Evolutionary conservation across 306 rosid genomes (phyloP).

Genomic region (Citrullus colocynthis): DNA sequence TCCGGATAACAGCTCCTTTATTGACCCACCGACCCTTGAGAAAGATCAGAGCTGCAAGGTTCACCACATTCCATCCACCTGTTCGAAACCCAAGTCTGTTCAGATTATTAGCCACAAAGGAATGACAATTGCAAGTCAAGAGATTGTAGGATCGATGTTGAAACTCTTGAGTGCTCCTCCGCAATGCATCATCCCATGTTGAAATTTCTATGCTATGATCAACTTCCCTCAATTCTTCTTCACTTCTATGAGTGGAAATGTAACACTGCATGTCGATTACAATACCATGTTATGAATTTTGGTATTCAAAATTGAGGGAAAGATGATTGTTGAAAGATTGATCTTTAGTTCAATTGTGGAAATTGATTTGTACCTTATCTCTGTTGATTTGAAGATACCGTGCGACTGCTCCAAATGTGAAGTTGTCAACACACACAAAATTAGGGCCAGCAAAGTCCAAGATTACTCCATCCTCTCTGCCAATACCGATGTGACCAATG

Average conservation of each 20-base stretch:
- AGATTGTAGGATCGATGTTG: constrained; percentile 77
- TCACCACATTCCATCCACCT: constrained; percentile 92
- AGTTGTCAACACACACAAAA: constrained; percentile 71
- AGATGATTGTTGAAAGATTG: neutral
- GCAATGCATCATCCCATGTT: constrained; percentile 76
- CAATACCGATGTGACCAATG: constrained; percentile 88
- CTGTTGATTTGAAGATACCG: constrained; percentile 59
- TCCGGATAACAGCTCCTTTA: constrained; percentile 37
- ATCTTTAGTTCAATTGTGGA: neutral
- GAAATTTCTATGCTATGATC: constrained; percentile 32
- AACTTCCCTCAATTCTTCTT: constrained; percentile 27
- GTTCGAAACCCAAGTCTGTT: constrained; percentile 61
- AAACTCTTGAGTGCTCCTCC: constrained; percentile 72
- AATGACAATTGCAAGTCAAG: constrained; percentile 88
- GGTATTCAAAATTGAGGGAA: neutral
- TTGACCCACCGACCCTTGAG: constrained; percentile 84
- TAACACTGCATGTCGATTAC: constrained; percentile 38
- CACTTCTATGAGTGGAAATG: constrained; percentile 21
- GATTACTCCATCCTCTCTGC: constrained; percentile 93
- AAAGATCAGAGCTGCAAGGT: constrained; percentile 70
- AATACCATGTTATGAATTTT: neutral
- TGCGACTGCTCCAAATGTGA: constrained; percentile 75
- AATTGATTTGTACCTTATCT: constrained; percentile 41
- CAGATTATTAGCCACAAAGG: constrained; percentile 81
- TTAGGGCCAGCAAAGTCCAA: constrained; percentile 98